Evolutionary conservation across 352 stramenopile species (phyloP), one percentile per base, ranked within the genome.

Genomic region (Phytopythium sindhum): DNA sequence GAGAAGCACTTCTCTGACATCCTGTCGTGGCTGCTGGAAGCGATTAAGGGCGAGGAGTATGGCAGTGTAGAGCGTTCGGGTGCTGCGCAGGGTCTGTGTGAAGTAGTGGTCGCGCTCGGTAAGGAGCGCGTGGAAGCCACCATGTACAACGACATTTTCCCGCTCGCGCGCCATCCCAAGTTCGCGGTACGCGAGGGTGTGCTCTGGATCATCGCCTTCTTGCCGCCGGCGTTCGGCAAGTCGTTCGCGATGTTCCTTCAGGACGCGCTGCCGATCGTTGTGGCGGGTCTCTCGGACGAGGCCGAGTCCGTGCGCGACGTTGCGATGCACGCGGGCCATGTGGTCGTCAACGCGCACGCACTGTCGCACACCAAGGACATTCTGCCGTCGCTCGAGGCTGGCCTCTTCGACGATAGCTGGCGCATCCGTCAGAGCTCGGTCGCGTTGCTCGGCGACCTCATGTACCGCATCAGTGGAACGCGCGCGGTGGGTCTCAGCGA

Each of bases 141-240:
- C 50, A 77, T 95, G 58, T 72, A 90, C n/a, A 84, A 98, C 58
- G 95, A 99, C 63, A 96, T 99, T 56, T 84, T 99, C 57, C 95
- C 96, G 9, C 75, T 99, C 26, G 86, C 89, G 60, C 92, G 86
- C 52, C 95, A 99, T 75, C 93, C 95, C 0, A 97, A 98, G 66
- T 85, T 88, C 48, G 95, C 88, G 50, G 98, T 98, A 23, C 90
- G 98, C 67, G 98, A 99, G 69, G 98, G 98, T 57, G 94, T 99
- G 23, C 65, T 99, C 35, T 99, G 98, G 98, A 93, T 99, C 57
- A 88, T 99, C 57, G 98, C 96, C 35, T 99, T 99, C 77, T 72
- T 99, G 64, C 97, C 98, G 8, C 93, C 92, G n/a, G 87, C 92
- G 28, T 82, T 99, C 55, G 95, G 96, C 57, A 92, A 96, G 60